Conservation (phyloP, 805 yeast genomes). For the Maudiozyma pseudohumilis region DNA sequence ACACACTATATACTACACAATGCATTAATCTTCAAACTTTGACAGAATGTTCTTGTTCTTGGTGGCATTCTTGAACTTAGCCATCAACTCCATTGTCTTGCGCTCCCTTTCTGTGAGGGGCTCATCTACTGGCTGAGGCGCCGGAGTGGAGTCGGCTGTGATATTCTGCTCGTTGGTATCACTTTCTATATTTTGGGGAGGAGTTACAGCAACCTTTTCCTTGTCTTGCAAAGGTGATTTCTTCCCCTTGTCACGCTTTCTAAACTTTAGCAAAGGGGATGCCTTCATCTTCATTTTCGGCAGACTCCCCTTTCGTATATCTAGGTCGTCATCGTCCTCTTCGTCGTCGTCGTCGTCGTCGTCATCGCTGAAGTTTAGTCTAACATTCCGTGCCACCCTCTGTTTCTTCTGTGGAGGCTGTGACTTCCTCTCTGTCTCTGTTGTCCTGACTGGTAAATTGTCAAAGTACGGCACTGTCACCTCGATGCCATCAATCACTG, state of each 20-base stretch:
- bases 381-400: conserved; percentile 28
- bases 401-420: conserved; percentile 3
- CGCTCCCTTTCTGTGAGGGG: conserved; percentile 11
- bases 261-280: conserved; percentile 4
- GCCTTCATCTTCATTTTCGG: conserved; percentile 4
- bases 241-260: too few relatives aligned
- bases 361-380: conserved; percentile 31
- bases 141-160: too few relatives aligned
- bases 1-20: too few relatives aligned
- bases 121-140: too few relatives aligned
- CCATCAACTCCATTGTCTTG: conserved; percentile 14
- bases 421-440: background rate
- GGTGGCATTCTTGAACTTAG: conserved; percentile 9
- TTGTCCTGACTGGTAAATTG: conserved; percentile 5
- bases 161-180: too few relatives aligned
- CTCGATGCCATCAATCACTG: conserved; percentile 32
- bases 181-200: too few relatives aligned
- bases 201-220: too few relatives aligned
- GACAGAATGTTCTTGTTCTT: conserved; percentile 11
- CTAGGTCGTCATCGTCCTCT: conserved; percentile 9
- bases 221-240: too few relatives aligned
- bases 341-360: conserved; percentile 33
- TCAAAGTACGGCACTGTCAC: conserved; percentile 42
- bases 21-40: background rate
- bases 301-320: background rate